phyloP scores from a whole-genome alignment of 441 rosid genomes.

The Omphalea diandra region DNA sequence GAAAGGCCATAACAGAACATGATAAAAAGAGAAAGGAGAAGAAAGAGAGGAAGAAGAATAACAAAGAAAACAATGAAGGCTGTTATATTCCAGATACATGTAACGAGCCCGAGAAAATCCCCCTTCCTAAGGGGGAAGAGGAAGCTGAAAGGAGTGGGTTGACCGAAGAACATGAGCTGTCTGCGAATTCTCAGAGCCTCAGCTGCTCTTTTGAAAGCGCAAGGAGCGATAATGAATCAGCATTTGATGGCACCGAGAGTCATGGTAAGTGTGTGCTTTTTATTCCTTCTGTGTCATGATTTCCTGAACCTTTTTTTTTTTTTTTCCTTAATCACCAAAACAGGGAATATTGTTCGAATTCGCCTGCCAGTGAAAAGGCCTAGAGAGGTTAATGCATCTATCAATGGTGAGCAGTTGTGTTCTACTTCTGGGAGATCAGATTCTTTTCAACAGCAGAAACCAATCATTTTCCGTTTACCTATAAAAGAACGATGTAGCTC shows the following conservation, averaged over 20 bases:
- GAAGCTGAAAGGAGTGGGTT: conserved; percentile 56
- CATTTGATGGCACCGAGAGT: conserved; percentile 21
- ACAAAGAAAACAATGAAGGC: conserved; percentile 3
- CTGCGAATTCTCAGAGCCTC: conserved; percentile 21
- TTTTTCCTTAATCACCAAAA: too few relatives aligned
- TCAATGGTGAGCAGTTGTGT: conserved; percentile 1
- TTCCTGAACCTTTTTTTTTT: too few relatives aligned
- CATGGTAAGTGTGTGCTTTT: conserved; percentile 41
- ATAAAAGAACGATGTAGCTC: background rate
- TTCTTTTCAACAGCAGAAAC: background rate
- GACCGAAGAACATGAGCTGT: conserved; percentile 70
- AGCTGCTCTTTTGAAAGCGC: conserved; percentile 53
- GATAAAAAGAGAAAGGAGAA: conserved; percentile 36
- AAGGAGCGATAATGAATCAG: conserved; percentile 36
- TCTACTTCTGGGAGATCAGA: conserved; percentile 5
- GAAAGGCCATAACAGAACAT: conserved; percentile 34
- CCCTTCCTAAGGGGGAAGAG: conserved; percentile 15
- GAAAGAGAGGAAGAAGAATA: too few relatives aligned
- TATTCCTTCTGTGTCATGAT: background rate
- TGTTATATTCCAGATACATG: conserved; percentile 3
- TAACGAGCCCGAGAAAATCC: background rate
- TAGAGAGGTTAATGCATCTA: background rate
- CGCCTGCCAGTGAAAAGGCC: conserved; percentile 40
- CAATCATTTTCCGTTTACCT: background rate
- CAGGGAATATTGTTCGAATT: conserved; percentile 52